Conservation (phyloP, 2,329 filamentous ascomycete genomes). For the Alternaria conjuncta region DNA sequence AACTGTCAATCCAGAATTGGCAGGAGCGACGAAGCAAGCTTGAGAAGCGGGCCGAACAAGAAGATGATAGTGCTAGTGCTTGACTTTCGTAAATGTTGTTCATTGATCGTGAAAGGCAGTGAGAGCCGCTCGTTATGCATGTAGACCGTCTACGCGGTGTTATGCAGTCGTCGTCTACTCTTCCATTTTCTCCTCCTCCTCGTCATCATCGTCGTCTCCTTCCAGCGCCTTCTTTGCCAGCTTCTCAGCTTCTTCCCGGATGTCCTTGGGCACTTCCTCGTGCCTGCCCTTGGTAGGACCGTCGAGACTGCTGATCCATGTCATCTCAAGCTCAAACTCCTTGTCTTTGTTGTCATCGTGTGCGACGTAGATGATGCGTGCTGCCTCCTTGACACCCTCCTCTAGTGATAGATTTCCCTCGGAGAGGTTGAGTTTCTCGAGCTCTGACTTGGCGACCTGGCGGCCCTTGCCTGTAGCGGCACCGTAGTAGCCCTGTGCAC, state of each 20-base stretch:
- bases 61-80: slow-evolving; percentile 1
- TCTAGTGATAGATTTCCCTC: slow-evolving; percentile 77
- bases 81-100: slow-evolving; percentile 8
- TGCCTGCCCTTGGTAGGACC: slow-evolving; percentile 93
- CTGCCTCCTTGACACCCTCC: slow-evolving; percentile 94
- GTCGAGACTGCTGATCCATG: slow-evolving; percentile 85
- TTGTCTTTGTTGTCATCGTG: slow-evolving; percentile 99
- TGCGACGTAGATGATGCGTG: slow-evolving; percentile 94
- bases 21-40: slow-evolving; percentile 3
- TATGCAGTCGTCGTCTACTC: slow-evolving; percentile 61
- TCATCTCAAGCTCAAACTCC: slow-evolving; percentile 99
- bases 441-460: slow-evolving; percentile 95
- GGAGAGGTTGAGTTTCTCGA: slow-evolving; percentile 93
- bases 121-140: slow-evolving; percentile 34
- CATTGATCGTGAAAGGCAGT: slow-evolving; percentile 23
- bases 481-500: slow-evolving; percentile 84
- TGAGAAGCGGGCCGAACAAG: slow-evolving; percentile 1
- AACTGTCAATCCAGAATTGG: slow-evolving; percentile 3
- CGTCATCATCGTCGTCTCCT: slow-evolving; percentile 81
- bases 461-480: slow-evolving; percentile 96
- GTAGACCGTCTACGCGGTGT: slow-evolving; percentile 34
- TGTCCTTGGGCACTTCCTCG: slow-evolving; percentile 87
- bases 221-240: slow-evolving; percentile 90
- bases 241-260: slow-evolving; percentile 90
- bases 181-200: slow-evolving; percentile 85